Evolutionary conservation across 495 filamentous ascomycete species (phyloP).

Genomic region (Cladorrhinum samala): DNA sequence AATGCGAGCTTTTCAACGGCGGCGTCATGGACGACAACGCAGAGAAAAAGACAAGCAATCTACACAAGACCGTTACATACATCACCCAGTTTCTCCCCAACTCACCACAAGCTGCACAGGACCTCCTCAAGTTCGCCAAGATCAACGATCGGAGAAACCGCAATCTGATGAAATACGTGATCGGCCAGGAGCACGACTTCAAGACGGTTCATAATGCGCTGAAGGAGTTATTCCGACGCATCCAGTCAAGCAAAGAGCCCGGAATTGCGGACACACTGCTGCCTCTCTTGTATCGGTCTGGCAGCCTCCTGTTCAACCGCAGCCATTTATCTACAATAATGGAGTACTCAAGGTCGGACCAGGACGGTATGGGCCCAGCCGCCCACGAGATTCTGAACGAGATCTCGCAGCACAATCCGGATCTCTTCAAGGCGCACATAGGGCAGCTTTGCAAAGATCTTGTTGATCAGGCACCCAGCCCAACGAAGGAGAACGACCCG

Average conservation of each 20-base stretch:
- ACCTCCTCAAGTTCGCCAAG: conserved; percentile 88
- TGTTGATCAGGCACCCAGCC: conserved; percentile 68
- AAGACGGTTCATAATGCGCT: conserved; percentile 82
- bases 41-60: conserved; percentile 58
- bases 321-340: conserved; percentile 90
- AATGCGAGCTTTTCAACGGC: conserved; percentile 83
- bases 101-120: conserved; percentile 53
- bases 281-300: conserved; percentile 77
- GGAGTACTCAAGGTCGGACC: conserved; percentile 74
- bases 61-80: conserved; percentile 61
- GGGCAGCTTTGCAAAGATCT: conserved; percentile 86
- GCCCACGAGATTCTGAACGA: conserved; percentile 91
- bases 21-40: conserved; percentile 72
- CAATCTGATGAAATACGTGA: conserved; percentile 78
- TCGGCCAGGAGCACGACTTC: conserved; percentile 84
- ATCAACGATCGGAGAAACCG: conserved; percentile 86
- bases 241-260: conserved; percentile 49
- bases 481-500: conserved; percentile 55
- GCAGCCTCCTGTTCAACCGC: conserved; percentile 82
- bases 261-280: conserved; percentile 70
- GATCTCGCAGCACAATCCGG: conserved; percentile 81
- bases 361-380: conserved; percentile 64
- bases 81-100: conserved; percentile 73
- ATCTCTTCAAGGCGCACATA: conserved; percentile 85
- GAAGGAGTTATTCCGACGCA: conserved; percentile 78